Evolutionary conservation across 2,329 filamentous ascomycete species (phyloP).

Genomic region (Nothophoma quercina): DNA sequence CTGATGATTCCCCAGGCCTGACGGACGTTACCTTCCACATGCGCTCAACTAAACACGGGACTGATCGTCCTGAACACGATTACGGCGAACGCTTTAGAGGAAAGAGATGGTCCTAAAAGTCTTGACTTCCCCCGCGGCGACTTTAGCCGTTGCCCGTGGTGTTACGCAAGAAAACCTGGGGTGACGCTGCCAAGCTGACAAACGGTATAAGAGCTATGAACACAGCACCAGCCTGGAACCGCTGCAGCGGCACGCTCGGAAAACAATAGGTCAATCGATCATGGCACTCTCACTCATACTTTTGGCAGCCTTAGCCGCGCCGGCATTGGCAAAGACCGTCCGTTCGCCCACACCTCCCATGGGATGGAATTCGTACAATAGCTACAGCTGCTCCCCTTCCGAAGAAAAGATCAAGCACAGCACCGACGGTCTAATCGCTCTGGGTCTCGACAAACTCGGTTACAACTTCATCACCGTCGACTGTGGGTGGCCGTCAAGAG

Average conservation of each 20-base stretch:
- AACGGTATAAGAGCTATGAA: neutral
- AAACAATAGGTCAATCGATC: neutral
- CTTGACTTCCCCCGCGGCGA: neutral
- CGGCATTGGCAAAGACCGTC: conserved; percentile 24
- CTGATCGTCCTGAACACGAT: neutral
- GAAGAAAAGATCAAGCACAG: conserved; percentile 60
- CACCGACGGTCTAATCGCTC: conserved; percentile 61
- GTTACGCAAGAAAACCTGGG: neutral
- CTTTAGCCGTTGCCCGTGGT: neutral
- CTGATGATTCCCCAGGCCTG: neutral
- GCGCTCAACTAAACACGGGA: neutral
- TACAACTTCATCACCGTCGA: conserved; percentile 66
- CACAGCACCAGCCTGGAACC: too few relatives aligned
- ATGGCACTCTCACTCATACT: conserved; percentile 11
- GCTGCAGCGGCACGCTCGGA: too few relatives aligned
- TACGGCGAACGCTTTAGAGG: neutral
- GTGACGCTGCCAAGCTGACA: neutral
- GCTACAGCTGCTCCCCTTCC: conserved; percentile 60
- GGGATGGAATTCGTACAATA: conserved; percentile 68
- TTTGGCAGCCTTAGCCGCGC: conserved; percentile 6
- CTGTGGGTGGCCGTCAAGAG: conserved; percentile 63
- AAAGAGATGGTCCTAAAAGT: neutral
- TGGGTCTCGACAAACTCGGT: conserved; percentile 61
- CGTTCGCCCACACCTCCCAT: conserved; percentile 40
- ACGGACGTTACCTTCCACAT: conserved; percentile 2